A percentile compares a stretch with the other conserved stretches of the same genome.
Conservation (phyloP, 306 rosid species). For the Fragaria ananassa region DNA sequence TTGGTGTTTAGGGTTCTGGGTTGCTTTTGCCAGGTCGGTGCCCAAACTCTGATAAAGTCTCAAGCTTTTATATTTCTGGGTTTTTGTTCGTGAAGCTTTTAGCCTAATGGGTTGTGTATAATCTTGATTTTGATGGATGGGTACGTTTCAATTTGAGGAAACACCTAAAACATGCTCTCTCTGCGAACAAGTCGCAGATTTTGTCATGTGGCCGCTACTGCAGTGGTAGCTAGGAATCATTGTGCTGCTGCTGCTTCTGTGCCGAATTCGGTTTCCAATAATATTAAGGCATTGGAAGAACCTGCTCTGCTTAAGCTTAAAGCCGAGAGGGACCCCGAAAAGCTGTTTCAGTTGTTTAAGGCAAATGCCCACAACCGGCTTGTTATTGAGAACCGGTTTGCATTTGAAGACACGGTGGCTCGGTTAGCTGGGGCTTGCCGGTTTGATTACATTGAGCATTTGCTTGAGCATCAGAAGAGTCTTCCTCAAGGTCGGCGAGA, state of each 20-base stretch:
- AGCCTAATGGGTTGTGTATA: constrained; percentile 19
- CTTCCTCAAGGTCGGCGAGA: constrained; percentile 75
- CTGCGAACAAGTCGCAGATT: constrained; percentile 70
- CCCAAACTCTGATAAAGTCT: constrained; percentile 2
- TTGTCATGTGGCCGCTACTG: constrained; percentile 30
- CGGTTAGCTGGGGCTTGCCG: constrained; percentile 66
- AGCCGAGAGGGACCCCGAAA: constrained; percentile 59
- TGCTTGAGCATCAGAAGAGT: constrained; percentile 66
- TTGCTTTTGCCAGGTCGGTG: background rate
- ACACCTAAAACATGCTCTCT: constrained; percentile 58
- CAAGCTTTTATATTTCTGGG: background rate
- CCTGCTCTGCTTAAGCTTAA: constrained; percentile 56
- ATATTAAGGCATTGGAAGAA: constrained; percentile 36
- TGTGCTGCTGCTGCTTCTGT: constrained; percentile 2
- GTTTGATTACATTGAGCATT: constrained; percentile 58
- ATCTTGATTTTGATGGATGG: constrained; percentile 35
- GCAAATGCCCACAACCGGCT: constrained; percentile 64
- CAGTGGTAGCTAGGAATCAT: constrained; percentile 20
- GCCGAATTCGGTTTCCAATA: constrained; percentile 9
- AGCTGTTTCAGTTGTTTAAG: constrained; percentile 53
- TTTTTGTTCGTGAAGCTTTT: background rate
- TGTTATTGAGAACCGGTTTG: constrained; percentile 58
- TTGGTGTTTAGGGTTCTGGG: constrained; percentile 17
- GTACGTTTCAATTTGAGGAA: constrained; percentile 31
- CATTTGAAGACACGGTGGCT: constrained; percentile 64